phyloP scores from a whole-genome alignment of 2,329 filamentous ascomycete genomes.

The Aspergillus fijiensis region DNA sequence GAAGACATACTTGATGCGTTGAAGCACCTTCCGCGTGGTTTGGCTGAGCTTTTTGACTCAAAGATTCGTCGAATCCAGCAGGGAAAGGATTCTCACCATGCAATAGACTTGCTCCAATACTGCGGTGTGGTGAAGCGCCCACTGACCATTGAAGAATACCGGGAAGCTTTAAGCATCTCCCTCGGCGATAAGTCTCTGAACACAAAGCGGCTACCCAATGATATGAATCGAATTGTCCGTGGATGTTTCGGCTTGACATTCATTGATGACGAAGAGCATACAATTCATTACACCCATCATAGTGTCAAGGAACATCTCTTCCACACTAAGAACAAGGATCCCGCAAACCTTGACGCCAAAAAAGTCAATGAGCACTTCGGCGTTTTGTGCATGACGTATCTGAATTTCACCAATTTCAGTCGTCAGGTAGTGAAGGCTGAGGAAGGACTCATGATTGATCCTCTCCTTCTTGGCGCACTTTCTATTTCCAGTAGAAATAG shows the following conservation, averaged over 20 bases:
- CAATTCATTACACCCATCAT: not conserved
- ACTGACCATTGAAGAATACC: not conserved
- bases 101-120: not conserved
- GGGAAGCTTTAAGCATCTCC: not conserved
- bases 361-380: not conserved
- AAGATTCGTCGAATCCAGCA: not conserved
- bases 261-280: not conserved
- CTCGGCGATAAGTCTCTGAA: not conserved
- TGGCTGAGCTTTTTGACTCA: not conserved
- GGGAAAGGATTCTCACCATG: not conserved
- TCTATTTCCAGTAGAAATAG: too few relatives aligned
- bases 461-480: too few relatives aligned
- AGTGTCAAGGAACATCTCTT: not conserved
- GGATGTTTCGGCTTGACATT: not conserved
- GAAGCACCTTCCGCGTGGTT: not conserved
- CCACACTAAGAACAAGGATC: not conserved
- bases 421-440: not conserved
- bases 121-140: not conserved
- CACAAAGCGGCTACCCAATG: not conserved
- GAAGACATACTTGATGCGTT: not conserved
- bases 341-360: not conserved
- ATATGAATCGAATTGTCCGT: not conserved
- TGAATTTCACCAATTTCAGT: not conserved
- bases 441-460: not conserved
- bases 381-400: not conserved